A percentile compares a stretch with the other conserved stretches of the same genome.
Evolutionary conservation across 345 rosid genomes (phyloP).

Genomic region (Sonneratia caseolaris): DNA sequence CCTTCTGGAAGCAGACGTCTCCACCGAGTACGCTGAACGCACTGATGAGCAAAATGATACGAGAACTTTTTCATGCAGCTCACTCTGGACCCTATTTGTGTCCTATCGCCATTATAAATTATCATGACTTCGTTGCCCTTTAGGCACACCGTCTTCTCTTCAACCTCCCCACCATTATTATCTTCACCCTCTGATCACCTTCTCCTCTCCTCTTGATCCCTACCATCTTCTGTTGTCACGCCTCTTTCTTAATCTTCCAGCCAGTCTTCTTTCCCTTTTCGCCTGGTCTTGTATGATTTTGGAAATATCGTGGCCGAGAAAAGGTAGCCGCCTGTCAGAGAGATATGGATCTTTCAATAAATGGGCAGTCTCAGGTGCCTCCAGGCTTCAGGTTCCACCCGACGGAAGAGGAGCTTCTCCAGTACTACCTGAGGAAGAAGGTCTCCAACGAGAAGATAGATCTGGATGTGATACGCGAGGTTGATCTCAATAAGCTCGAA

Average conservation of each 20-base stretch:
- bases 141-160: conserved; percentile 23
- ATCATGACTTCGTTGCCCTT: conserved; percentile 52
- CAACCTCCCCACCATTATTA: neutral
- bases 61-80: conserved; percentile 35
- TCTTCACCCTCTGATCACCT: neutral
- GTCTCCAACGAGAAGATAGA: conserved; percentile 75
- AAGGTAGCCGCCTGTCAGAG: neutral
- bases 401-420: conserved; percentile 91
- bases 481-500: conserved; percentile 97
- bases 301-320: too few relatives aligned
- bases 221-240: too few relatives aligned
- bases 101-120: conserved; percentile 72
- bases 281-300: too few relatives aligned
- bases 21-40: conserved; percentile 27
- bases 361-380: conserved; percentile 93
- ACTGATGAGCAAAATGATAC: conserved; percentile 26
- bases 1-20: conserved; percentile 28
- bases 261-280: neutral
- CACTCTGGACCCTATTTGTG: conserved; percentile 8
- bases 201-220: neutral
- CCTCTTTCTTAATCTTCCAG: too few relatives aligned
- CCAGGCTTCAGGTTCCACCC: conserved; percentile 97
- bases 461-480: conserved; percentile 91
- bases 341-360: conserved; percentile 73
- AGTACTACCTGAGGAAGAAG: conserved; percentile 84